phyloP scores from a whole-genome alignment of 768 basidiomycete genomes.

The Amylocystis lapponica region DNA sequence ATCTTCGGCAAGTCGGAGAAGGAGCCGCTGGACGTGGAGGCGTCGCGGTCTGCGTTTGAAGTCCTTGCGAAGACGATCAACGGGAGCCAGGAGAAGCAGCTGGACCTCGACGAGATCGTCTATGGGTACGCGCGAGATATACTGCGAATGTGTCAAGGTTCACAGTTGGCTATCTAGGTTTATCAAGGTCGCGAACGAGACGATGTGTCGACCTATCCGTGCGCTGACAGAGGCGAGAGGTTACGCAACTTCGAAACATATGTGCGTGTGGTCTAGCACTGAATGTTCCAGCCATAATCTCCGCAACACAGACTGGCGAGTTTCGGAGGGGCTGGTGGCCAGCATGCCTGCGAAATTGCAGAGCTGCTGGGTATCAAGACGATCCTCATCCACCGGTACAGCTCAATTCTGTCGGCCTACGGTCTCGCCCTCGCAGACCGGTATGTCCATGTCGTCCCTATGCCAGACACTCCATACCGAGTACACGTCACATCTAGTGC shows the following conservation, averaged over 20 bases:
- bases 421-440: slow-evolving; percentile 88
- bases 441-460: slow-evolving; percentile 24
- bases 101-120: slow-evolving; percentile 78
- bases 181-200: slow-evolving; percentile 95
- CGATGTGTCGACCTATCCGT: slow-evolving; percentile 91
- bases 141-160: neutral
- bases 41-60: slow-evolving; percentile 64
- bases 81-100: slow-evolving; percentile 46
- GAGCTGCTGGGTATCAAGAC: slow-evolving; percentile 79
- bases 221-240: slow-evolving; percentile 88
- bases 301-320: slow-evolving; percentile 78
- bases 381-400: slow-evolving; percentile 85
- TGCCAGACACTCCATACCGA: neutral
- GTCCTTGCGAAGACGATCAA: slow-evolving; percentile 68
- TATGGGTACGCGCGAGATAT: slow-evolving; percentile 63
- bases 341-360: slow-evolving; percentile 92
- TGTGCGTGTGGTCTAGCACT: too few relatives aligned
- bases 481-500: slow-evolving; percentile 48
- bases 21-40: slow-evolving; percentile 74
- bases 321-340: slow-evolving; percentile 88
- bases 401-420: slow-evolving; percentile 90
- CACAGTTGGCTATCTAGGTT: slow-evolving; percentile 44
- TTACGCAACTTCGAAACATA: slow-evolving; percentile 73
- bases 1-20: slow-evolving; percentile 90
- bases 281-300: neutral